Evolutionary conservation across 2,329 filamentous ascomycete species (phyloP).

Genomic region (Penicillium nordicum): DNA sequence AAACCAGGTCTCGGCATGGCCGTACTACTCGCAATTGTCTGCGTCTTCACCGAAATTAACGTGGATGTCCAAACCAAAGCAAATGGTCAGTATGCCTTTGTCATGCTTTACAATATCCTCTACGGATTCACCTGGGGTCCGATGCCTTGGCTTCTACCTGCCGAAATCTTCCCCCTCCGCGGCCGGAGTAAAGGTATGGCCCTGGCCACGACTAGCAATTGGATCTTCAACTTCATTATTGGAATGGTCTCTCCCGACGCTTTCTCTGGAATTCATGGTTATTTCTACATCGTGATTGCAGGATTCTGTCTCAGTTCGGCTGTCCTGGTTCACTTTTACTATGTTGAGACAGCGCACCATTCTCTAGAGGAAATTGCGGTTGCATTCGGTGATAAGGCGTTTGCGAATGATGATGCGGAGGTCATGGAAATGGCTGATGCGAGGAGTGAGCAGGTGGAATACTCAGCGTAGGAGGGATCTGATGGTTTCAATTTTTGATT

Average conservation of each 20-base stretch:
- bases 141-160: conserved; percentile 39
- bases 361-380: conserved; percentile 36
- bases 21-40: conserved; percentile 35
- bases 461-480: neutral
- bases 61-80: conserved; percentile 29
- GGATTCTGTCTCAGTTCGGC: conserved; percentile 42
- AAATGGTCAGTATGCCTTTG: conserved; percentile 40
- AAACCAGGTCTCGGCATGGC: conserved; percentile 33
- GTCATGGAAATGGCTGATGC: conserved; percentile 10
- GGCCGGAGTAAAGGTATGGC: conserved; percentile 42
- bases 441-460: conserved; percentile 4
- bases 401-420: conserved; percentile 24
- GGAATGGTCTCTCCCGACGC: conserved; percentile 44
- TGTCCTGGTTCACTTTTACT: conserved; percentile 39
- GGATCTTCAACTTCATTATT: conserved; percentile 36
- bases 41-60: conserved; percentile 36
- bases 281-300: conserved; percentile 44
- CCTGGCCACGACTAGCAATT: conserved; percentile 46
- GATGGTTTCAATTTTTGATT: neutral
- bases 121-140: conserved; percentile 42
- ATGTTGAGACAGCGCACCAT: conserved; percentile 41
- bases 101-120: conserved; percentile 40
- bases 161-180: conserved; percentile 33
- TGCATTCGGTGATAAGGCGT: conserved; percentile 43
- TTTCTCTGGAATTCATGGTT: conserved; percentile 43